Base-by-base conservation (phyloP, 2,329 filamentous ascomycete species). In the Alternaria arbusti region DNA sequence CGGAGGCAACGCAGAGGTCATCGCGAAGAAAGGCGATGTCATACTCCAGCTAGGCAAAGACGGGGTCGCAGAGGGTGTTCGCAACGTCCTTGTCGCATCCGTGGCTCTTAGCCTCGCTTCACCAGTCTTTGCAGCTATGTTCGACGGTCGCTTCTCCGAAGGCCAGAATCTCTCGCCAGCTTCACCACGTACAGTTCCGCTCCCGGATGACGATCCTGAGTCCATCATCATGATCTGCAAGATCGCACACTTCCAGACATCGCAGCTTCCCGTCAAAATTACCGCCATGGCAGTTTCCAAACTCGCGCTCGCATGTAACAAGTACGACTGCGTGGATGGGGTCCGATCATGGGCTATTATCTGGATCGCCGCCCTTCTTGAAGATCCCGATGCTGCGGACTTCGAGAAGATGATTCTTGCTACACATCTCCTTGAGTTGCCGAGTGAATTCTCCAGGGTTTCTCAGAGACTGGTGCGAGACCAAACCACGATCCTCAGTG, bases 291-390 rank as follows among this genome's bases (percentile, higher is more conserved):
- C 4, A 28, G 74, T n/a, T 64, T 47, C 65, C 22, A 45, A 72
- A 15, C 59, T 74, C 10, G 73, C 74, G 2, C 32, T 71, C 3
- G 26, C 71, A 6, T 71, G 66, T 47, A 68, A 78, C 54, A 75
- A 75, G 12, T 75, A 77, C 56, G 57, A 70, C 13, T 76, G 73
- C 36, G 52, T 54, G 1, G 54, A 62, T 3, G 60, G 56, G 8
- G 64, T 72, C 3, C 59, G 59, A n/a, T 13, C 61, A 5, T 75
- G 65, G 60, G 54, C 50, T 23, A 54, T 30, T 5, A 23, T 67
- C 13, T 70, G 65, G 66, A 30, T 65, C 5, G n/a, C 4, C 15
- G 45, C 17, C 22, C 22, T 47, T 25, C 45, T 47, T 2, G 22
- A 26, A 23, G 23, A 9, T 3, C 5, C 4, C 23, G 22, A 22